Base-by-base conservation (phyloP, 768 basidiomycete species). In the Leccinum ochraceum region DNA sequence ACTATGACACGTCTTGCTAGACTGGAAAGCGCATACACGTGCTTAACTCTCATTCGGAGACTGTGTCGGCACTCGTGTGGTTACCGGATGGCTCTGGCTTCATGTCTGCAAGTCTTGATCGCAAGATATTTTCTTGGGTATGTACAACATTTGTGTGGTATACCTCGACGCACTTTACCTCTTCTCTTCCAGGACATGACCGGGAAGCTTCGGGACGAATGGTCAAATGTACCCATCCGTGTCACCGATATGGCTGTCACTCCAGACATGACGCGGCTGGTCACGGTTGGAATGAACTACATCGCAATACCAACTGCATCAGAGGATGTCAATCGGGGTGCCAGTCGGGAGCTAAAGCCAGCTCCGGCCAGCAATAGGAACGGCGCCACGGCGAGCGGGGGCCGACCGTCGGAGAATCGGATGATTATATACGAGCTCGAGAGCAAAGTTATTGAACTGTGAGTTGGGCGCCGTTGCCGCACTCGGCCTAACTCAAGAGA, bases 11-110 rank as follows among this genome's bases (percentile, higher is more conserved):
- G 54, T 64, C 44, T 61, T 66, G 24, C 13, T 67, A 95, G 93
- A 89, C 88, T 37, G 93, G 93, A n/a, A 74, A 81, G 56, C 87
- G 85, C 70, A 76, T 88, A 54, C 80, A 85, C 60, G 81, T 83
- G 0, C 78, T 93, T 22, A 83, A 86, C 11, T 83, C 83, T 39
- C 94, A 98, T 72, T 76, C 77, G 44, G 94, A 98, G 60, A 87
- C 87, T 2, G 92, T 98, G 57, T 92, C 92, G 17, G 86, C 93
- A 2, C 81, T 98, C 37, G 82, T 84, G 32, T 98, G 94, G 93
- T 77, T 94, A 44, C 90, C 94, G 20, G 90, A 97, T 71, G 89
- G 89, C 34, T 86, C 86, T 22, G 94, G 92, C 9, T 98, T 98
- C 71, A 83, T 97, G 65, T 95, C 94, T 11, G 89, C 88, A 54